Evolutionary conservation across 768 basidiomycete species (phyloP), one percentile per base, ranked within the genome.

Genomic region (Mycena vitilis): DNA sequence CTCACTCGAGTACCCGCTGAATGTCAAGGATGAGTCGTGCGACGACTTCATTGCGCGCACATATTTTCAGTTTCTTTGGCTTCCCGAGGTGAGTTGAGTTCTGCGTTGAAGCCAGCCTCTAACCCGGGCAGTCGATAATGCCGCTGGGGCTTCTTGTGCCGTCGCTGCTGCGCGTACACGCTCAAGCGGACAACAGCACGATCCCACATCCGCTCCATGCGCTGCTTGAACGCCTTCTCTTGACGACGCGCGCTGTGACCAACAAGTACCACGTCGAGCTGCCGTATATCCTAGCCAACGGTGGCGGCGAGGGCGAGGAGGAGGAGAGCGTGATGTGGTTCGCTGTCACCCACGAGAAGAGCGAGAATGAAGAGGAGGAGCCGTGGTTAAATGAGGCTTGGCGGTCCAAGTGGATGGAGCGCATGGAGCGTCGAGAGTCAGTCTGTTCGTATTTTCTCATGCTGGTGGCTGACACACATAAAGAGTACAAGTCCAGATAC

Each of bases 311-410:
- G 2, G 91, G 86, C 3, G 88, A 88, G 69, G 79, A 85, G 40
- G 92, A 93, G 68, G 92, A 93, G 65, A 84, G 82, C 0, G 89
- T 92, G 84, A 91, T 93, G 88, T 94, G 91, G 91, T 93, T 87
- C 66, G 85, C 87, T 0, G 78, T 91, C 47, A 83, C 83, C 65
- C 85, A 91, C 74, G 92, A 92, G 76, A 89, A 86, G 73, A 78
- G 76, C 36, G 77, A 80, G 47, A 74, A 74, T 34, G 75, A 81
- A 11, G 80, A 75, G 5, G 80, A 81, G 55, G 72, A 76, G 12
- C 81, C 80, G 1, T 87, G 85, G 87, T 74, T 78, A 52, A 84
- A 91, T 65, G 84, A 86, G 47, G 78, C 78, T 51, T 91, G 90
- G 84, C 83, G 86, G 44, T 77, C 81, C 12, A 71, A 70, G 5